Base-by-base conservation (phyloP, 2,329 filamentous ascomycete genomes). In the Chaetomiaceae sp. region DNA sequence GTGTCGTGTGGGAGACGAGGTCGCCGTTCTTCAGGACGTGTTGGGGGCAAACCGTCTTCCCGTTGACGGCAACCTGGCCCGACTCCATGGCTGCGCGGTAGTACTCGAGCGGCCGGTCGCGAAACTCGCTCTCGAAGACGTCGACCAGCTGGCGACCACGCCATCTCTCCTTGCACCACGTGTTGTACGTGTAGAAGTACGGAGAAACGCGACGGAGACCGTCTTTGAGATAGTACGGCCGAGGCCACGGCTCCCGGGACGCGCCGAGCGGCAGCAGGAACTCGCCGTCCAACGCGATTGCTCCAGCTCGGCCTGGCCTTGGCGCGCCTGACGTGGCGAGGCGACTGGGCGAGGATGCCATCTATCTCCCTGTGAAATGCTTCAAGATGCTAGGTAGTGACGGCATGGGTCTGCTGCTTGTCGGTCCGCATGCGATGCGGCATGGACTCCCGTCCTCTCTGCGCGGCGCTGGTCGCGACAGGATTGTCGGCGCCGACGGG, bases 121-220 rank as follows among this genome's bases (percentile, higher is more conserved):
- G 81, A 63, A 98, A 98, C 66, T 98, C 93, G 62, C 84, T 83
- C 36, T 83, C 76, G 66, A 96, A 98, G 38, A 98, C 86, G 38
- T 96, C 88, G 42, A 95, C 73, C 38, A 98, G 71, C 50, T 78
- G 76, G 30, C 88, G 76, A 26, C 84, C 87, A 45, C 91, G 79
- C 93, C 93, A 98, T 65, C 93, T 77, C 68, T 95, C 78, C 68
- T 97, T 98, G 72, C 87, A 93, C 69, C 81, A 88, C 0, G 91
- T 96, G 62, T 95, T 94, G 73, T 96, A 96, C 3, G 90, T 96
- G 65, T 77, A 96, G 63, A 93, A 81, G 63, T 98, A 97, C 3
- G 91, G 91, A 35, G 75, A 76, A 26, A 96, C 84, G 53, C 88
- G 83, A 41, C 90, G 83, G 51, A 98, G 70, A 8, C 87, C 89